phyloP scores from a whole-genome alignment of 306 rosid genomes.

The Vigna reflexopilosa region DNA sequence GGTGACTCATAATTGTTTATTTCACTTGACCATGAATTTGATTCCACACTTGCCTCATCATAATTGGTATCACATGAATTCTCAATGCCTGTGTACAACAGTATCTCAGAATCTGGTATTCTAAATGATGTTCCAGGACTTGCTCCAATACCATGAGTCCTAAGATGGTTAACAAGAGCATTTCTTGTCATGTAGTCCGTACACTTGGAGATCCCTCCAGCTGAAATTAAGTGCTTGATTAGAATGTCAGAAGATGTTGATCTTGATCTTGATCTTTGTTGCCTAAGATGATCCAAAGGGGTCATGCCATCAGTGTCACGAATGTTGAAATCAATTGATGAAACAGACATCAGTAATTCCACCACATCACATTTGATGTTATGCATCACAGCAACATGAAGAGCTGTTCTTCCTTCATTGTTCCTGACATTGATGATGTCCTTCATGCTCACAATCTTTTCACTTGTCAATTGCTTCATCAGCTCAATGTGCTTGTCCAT shows the following conservation, averaged over 20 bases:
- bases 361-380: slow-evolving; percentile 68
- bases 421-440: slow-evolving; percentile 74
- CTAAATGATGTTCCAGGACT: slow-evolving; percentile 94
- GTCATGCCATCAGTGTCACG: slow-evolving; percentile 78
- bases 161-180: slow-evolving; percentile 68
- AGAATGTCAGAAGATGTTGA: slow-evolving; percentile 71
- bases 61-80: slow-evolving; percentile 56
- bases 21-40: slow-evolving; percentile 60
- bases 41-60: slow-evolving; percentile 57
- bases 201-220: slow-evolving; percentile 71
- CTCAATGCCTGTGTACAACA: slow-evolving; percentile 71
- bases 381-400: slow-evolving; percentile 76
- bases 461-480: slow-evolving; percentile 57
- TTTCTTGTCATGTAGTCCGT: slow-evolving; percentile 55
- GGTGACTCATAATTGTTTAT: slow-evolving; percentile 49
- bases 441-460: slow-evolving; percentile 51
- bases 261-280: slow-evolving; percentile 44
- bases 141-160: slow-evolving; percentile 63
- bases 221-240: slow-evolving; percentile 76
- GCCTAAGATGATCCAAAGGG: slow-evolving; percentile 82
- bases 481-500: slow-evolving; percentile 81
- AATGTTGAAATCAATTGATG: slow-evolving; percentile 71
- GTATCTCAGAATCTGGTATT: slow-evolving; percentile 86
- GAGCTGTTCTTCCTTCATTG: slow-evolving; percentile 85
- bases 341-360: slow-evolving; percentile 72